A percentile compares a stretch with the other conserved stretches of the same genome.
These are phyloP conservation scores for Phytophthora meadii DNA, from an alignment of 352 stramenopile species.

Conservation along the genomic window DNA sequence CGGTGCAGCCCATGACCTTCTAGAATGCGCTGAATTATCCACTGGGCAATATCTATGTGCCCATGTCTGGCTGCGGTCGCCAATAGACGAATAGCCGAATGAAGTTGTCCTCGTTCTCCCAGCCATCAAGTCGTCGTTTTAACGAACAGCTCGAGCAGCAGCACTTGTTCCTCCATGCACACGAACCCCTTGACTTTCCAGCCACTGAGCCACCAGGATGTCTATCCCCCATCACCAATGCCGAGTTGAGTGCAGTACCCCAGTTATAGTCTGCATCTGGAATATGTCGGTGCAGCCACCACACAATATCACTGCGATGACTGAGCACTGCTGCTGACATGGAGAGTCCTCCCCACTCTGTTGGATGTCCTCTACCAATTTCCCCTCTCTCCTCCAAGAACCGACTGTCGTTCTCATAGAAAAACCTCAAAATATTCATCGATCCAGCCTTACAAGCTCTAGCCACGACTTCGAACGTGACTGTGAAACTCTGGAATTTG, in stretches of 20 bases:
- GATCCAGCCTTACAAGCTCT: constrained; percentile 3
- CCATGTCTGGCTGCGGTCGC: too few relatives aligned
- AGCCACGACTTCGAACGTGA: neutral
- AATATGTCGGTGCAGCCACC: constrained; percentile 23
- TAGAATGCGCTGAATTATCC: too few relatives aligned
- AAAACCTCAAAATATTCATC: constrained; percentile 20
- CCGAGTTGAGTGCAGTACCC: neutral
- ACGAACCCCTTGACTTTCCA: constrained; percentile 1
- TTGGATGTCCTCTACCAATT: neutral
- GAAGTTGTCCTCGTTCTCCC: too few relatives aligned
- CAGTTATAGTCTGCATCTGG: neutral
- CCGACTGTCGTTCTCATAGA: constrained; percentile 12
- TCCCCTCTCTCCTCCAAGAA: neutral
- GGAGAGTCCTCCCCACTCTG: constrained; percentile 7
- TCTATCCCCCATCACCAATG: constrained; percentile 8
- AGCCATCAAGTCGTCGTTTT: too few relatives aligned
- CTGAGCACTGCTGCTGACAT: neutral
- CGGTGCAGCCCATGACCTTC: too few relatives aligned
- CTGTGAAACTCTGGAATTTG: constrained; percentile 4
- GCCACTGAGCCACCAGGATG: constrained; percentile 29
- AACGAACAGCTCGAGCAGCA: too few relatives aligned
- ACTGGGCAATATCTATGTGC: too few relatives aligned
- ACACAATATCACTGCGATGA: constrained; percentile 15
- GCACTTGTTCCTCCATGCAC: too few relatives aligned
- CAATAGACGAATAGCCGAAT: too few relatives aligned